Conservation (phyloP, 352 stramenopile genomes). For the Pythium volutum region DNA sequence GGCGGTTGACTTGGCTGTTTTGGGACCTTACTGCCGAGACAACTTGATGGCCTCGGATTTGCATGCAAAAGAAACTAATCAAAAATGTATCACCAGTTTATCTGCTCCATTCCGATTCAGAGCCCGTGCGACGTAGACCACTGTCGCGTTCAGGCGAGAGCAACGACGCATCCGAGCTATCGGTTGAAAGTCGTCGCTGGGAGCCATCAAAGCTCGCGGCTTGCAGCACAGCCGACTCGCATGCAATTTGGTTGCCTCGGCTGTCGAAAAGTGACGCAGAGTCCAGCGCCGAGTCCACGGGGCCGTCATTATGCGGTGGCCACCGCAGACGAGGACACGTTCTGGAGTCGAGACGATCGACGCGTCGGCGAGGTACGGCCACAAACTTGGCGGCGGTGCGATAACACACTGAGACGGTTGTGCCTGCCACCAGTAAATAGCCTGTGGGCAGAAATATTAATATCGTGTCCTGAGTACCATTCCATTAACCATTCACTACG, state of each 20-base stretch:
- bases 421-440: conserved; percentile 24
- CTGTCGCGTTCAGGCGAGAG: background rate
- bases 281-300: conserved; percentile 22
- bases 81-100: conserved; percentile 11
- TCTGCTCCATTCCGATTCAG: conserved; percentile 10
- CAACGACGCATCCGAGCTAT: conserved; percentile 22
- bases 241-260: conserved; percentile 20
- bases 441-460: background rate
- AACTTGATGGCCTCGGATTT: background rate
- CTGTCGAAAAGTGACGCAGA: conserved; percentile 15
- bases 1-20: background rate
- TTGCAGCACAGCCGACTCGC: conserved; percentile 22
- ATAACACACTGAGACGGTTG: conserved; percentile 23
- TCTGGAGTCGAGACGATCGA: conserved; percentile 22
- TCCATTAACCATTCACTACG: no score
- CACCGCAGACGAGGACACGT: conserved; percentile 24
- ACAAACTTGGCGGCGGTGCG: conserved; percentile 22
- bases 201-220: conserved; percentile 12
- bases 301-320: conserved; percentile 21
- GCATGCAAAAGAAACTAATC: conserved; percentile 3
- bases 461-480: no score
- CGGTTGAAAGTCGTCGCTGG: conserved; percentile 13
- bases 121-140: background rate
- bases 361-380: conserved; percentile 10
- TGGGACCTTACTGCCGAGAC: background rate